Conservation (phyloP, 1,284 basidiomycete genomes). For the Cryptococcus sp. region DNA sequence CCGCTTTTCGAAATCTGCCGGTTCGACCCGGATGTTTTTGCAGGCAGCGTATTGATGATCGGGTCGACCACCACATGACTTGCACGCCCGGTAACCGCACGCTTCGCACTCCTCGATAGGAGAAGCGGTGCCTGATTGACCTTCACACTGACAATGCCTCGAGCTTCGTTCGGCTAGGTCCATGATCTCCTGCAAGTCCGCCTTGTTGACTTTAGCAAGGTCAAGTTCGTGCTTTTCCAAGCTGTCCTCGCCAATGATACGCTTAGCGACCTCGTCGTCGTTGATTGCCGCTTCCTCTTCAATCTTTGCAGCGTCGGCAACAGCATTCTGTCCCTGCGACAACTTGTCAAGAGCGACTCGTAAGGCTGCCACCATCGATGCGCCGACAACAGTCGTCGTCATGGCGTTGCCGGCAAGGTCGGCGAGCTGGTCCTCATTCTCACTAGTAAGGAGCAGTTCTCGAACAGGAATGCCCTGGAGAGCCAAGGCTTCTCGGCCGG, state of each 20-base stretch:
- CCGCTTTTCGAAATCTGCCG: slow-evolving; percentile 70
- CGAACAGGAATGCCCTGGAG: slow-evolving; percentile 92
- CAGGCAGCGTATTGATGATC: slow-evolving; percentile 68
- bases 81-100: slow-evolving; percentile 79
- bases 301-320: slow-evolving; percentile 51
- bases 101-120: slow-evolving; percentile 70
- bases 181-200: slow-evolving; percentile 64
- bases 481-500: slow-evolving; percentile 86
- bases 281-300: slow-evolving; percentile 54
- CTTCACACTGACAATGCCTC: slow-evolving; percentile 86
- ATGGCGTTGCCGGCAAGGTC: slow-evolving; percentile 96
- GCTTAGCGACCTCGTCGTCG: slow-evolving; percentile 56
- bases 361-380: slow-evolving; percentile 82
- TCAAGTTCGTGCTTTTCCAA: slow-evolving; percentile 66
- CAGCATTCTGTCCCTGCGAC: slow-evolving; percentile 63
- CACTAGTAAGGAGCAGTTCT: slow-evolving; percentile 85
- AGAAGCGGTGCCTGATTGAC: slow-evolving; percentile 73
- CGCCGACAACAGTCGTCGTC: slow-evolving; percentile 93
- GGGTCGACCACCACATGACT: slow-evolving; percentile 83
- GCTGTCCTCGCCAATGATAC: slow-evolving; percentile 70
- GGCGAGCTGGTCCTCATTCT: slow-evolving; percentile 89
- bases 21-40: slow-evolving; percentile 57
- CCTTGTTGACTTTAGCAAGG: slow-evolving; percentile 61
- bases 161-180: slow-evolving; percentile 68
- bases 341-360: slow-evolving; percentile 67